Evolutionary conservation across 1,284 basidiomycete species (phyloP).

Genomic region (Moesziomyces sp.): DNA sequence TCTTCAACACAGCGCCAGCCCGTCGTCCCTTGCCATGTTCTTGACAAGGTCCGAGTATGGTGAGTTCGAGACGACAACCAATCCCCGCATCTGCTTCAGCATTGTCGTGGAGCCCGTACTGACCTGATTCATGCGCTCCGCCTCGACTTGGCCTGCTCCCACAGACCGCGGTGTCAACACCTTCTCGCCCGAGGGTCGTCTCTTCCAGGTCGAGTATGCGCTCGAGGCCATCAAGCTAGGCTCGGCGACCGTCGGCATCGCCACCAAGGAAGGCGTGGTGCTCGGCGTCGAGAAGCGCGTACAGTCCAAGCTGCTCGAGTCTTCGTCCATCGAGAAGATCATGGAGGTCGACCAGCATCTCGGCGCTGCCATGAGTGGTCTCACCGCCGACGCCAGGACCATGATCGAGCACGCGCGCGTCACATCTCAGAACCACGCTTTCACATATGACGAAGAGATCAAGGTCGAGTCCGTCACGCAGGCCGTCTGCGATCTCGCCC

Average conservation of each 20-base stretch:
- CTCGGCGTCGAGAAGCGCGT: conserved; percentile 98
- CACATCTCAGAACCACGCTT: conserved; percentile 87
- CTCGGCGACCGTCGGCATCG: conserved; percentile 89
- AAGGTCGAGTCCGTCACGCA: conserved; percentile 86
- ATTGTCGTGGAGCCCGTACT: neutral
- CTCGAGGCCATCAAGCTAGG: conserved; percentile 76
- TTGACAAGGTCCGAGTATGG: conserved; percentile 93
- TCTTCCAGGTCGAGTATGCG: conserved; percentile 98
- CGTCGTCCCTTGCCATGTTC: conserved; percentile 73
- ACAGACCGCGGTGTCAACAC: conserved; percentile 97
- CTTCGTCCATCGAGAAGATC: conserved; percentile 97
- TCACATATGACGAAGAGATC: conserved; percentile 97
- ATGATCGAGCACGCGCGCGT: conserved; percentile 99
- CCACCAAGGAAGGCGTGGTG: conserved; percentile 82
- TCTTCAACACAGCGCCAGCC: neutral
- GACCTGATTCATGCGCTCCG: conserved; percentile 2
- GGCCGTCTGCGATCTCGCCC: conserved; percentile 95
- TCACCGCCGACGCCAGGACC: conserved; percentile 96
- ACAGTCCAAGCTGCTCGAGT: conserved; percentile 93
- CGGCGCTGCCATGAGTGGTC: conserved; percentile 97
- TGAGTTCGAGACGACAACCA: conserved; percentile 58
- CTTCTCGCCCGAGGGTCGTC: conserved; percentile 95
- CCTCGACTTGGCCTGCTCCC: conserved; percentile 2
- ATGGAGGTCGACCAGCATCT: conserved; percentile 99
- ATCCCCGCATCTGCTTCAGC: neutral